Percentiles rank a stretch among this genome's conserved stretches.
Conservation (phyloP, 352 stramenopile genomes). For the Globisporangium paddicum region DNA sequence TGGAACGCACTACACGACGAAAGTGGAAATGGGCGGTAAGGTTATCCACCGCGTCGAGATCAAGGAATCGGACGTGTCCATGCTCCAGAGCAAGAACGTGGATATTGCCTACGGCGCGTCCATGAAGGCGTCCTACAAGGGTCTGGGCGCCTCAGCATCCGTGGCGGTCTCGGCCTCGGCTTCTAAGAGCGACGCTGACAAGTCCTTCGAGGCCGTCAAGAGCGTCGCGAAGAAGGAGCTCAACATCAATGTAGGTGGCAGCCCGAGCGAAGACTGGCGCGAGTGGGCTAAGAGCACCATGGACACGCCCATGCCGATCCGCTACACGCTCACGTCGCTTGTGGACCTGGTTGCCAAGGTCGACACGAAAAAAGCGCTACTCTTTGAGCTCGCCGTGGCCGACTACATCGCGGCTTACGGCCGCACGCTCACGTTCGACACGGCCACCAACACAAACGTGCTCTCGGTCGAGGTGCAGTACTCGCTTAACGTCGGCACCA, state of each 20-base stretch:
- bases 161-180: slow-evolving; percentile 15
- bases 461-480: slow-evolving; percentile 22
- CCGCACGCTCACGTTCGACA: slow-evolving; percentile 22
- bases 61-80: slow-evolving; percentile 22
- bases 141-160: slow-evolving; percentile 11
- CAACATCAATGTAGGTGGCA: slow-evolving; percentile 27
- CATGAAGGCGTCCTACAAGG: slow-evolving; percentile 29
- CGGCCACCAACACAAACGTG: slow-evolving; percentile 11
- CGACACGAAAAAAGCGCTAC: slow-evolving; percentile 7
- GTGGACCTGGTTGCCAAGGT: slow-evolving; percentile 19
- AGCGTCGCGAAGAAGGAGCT: slow-evolving; percentile 26
- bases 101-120: slow-evolving; percentile 23
- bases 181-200: slow-evolving; percentile 10
- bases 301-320: slow-evolving; percentile 21
- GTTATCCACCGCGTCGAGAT: slow-evolving; percentile 26
- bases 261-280: slow-evolving; percentile 25
- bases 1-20: slow-evolving; percentile 24
- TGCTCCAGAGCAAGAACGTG: slow-evolving; percentile 23
- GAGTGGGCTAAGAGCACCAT: slow-evolving; percentile 19
- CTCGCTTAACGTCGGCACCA: slow-evolving; percentile 19
- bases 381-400: slow-evolving; percentile 19
- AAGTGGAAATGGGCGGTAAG: slow-evolving; percentile 27
- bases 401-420: slow-evolving; percentile 25
- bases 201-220: slow-evolving; percentile 20
- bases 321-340: slow-evolving; percentile 21